Conservation (phyloP, 768 basidiomycete genomes). For the Termitomyces sp. region DNA sequence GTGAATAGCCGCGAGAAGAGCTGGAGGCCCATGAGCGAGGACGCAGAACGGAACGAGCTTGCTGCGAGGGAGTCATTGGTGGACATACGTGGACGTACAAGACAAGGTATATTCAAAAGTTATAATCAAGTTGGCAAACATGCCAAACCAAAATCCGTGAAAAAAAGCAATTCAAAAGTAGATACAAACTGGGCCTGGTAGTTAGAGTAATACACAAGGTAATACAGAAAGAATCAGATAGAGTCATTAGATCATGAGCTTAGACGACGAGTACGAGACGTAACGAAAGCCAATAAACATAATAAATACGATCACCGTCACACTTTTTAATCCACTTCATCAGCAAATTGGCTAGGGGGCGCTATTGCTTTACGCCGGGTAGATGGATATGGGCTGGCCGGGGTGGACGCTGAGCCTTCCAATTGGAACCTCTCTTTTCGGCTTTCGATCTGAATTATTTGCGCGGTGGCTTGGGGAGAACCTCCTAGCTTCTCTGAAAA, state of each 20-base stretch:
- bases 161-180: background rate
- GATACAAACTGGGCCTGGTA: constrained; percentile 9
- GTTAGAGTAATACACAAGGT: constrained; percentile 10
- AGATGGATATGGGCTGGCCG: constrained; percentile 4
- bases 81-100: constrained; percentile 8
- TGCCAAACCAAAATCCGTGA: background rate
- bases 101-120: background rate
- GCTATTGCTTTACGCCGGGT: constrained; percentile 18
- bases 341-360: constrained; percentile 6
- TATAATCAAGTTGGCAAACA: background rate
- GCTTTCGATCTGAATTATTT: constrained; percentile 25
- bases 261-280: constrained; percentile 8
- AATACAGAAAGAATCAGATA: constrained; percentile 7
- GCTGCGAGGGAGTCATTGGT: constrained; percentile 21
- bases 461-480: constrained; percentile 37
- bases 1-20: constrained; percentile 82
- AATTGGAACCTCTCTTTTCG: constrained; percentile 11
- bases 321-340: constrained; percentile 14
- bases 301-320: constrained; percentile 2
- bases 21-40: constrained; percentile 82
- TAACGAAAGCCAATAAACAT: constrained; percentile 13
- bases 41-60: constrained; percentile 39
- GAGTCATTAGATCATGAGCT: constrained; percentile 11
- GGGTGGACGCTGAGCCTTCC: background rate
- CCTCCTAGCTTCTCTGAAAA: constrained; percentile 61